These are phyloP conservation scores for Mycena galericulata DNA, from an alignment of 768 basidiomycete species.

Conservation along the genomic window DNA sequence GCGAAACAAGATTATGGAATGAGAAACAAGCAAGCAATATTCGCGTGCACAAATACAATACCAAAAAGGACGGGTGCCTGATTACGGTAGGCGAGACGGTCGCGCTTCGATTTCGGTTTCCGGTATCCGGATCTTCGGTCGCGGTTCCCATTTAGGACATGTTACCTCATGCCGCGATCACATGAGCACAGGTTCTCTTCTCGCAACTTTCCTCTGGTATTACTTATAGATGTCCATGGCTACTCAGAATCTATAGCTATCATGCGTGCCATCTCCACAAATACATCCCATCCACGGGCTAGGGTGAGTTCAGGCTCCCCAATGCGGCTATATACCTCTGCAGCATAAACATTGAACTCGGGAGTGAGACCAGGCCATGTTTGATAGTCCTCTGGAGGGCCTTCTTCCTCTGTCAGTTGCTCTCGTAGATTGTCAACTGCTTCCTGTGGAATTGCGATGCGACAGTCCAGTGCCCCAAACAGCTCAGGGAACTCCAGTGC, in stretches of 20 bases:
- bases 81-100: not conserved
- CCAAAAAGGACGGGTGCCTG: no score
- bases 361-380: slow-evolving; percentile 14
- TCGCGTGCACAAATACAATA: no score
- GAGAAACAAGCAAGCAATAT: no score
- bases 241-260: no score
- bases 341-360: slow-evolving; percentile 13
- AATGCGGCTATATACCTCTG: not conserved
- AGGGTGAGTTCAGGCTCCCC: slow-evolving; percentile 4
- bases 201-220: no score
- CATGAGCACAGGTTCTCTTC: no score
- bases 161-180: no score
- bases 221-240: no score
- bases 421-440: slow-evolving; percentile 17
- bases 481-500: slow-evolving; percentile 14
- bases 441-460: slow-evolving; percentile 22
- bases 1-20: no score
- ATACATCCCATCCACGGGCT: slow-evolving; percentile 15
- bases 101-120: no score
- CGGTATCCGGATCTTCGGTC: no score
- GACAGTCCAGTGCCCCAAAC: slow-evolving; percentile 29
- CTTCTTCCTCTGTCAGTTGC: slow-evolving; percentile 18
- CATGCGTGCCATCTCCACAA: slow-evolving; percentile 8
- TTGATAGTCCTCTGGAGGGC: not conserved
- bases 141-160: no score